A percentile compares a stretch with the other conserved stretches of the same genome.
These are phyloP conservation scores for Solanum chmielewskii DNA, from an alignment of 257 asterid genomes.

Conservation along the genomic window DNA sequence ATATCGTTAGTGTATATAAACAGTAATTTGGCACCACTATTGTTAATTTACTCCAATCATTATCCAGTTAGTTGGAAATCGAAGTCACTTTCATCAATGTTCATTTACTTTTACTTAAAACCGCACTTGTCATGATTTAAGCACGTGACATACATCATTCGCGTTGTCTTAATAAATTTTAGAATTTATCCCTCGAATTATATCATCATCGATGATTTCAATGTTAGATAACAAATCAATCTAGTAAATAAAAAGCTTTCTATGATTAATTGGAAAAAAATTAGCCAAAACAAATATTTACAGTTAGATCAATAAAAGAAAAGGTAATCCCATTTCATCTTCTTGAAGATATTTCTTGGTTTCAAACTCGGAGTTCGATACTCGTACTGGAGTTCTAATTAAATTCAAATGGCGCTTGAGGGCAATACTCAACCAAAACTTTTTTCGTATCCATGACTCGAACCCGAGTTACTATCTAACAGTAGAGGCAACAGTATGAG, in stretches of 20 bases:
- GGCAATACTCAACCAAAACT: rapidly evolving
- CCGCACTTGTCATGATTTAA: background rate
- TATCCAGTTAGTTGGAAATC: background rate
- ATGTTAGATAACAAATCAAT: background rate
- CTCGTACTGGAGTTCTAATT: background rate
- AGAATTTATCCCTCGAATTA: background rate
- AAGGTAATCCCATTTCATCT: background rate
- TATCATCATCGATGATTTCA: background rate
- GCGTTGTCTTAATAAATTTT: background rate
- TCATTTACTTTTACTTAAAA: background rate
- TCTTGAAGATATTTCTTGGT: background rate
- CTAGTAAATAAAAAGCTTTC: background rate
- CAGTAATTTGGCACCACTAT: background rate
- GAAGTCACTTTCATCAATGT: background rate
- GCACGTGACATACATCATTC: background rate
- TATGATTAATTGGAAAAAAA: background rate
- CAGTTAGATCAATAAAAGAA: background rate
- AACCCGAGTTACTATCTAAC: conserved; percentile 13
- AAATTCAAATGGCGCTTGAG: background rate
- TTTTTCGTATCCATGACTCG: too few species aligned
- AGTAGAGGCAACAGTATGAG: conserved; percentile 65
- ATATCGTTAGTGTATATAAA: background rate
- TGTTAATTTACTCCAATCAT: background rate
- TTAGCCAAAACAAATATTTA: background rate
- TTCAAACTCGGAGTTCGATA: background rate